phyloP scores from a whole-genome alignment of 805 yeast species.

The Metschnikowia koreensis region DNA sequence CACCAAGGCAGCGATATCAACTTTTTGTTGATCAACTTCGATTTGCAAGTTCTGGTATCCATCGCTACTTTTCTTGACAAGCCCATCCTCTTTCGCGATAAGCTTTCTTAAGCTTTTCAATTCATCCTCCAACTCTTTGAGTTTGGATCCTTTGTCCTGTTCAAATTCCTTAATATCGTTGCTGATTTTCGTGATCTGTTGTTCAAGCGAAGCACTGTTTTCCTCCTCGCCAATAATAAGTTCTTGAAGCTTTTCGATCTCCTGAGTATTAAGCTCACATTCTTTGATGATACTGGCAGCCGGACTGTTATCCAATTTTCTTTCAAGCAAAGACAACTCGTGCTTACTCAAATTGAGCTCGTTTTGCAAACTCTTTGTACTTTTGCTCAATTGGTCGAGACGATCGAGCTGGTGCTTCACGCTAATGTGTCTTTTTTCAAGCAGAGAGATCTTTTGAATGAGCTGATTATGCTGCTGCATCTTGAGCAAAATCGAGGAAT shows the following conservation, averaged over 20 bases:
- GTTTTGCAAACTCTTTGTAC: conserved; percentile 56
- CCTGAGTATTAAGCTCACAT: conserved; percentile 44
- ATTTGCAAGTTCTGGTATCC: conserved; percentile 62
- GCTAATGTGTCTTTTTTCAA: conserved; percentile 43
- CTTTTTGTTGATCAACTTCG: conserved; percentile 63
- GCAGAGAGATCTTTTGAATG: conserved; percentile 33
- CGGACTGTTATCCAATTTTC: conserved; percentile 54
- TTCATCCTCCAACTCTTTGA: conserved; percentile 60
- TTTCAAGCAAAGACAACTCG: conserved; percentile 54
- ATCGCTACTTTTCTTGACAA: conserved; percentile 48
- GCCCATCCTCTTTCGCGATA: conserved; percentile 40
- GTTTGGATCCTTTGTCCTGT: conserved; percentile 74
- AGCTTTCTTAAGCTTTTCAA: conserved; percentile 33
- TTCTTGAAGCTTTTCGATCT: conserved; percentile 42
- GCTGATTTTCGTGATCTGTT: conserved; percentile 55
- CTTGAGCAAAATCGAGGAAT: conserved; percentile 56
- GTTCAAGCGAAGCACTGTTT: conserved; percentile 28
- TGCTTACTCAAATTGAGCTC: conserved; percentile 57
- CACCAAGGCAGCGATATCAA: conserved; percentile 50
- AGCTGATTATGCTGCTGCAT: conserved; percentile 63
- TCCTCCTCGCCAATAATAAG: conserved; percentile 36
- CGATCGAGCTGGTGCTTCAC: conserved; percentile 41
- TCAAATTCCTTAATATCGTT: conserved; percentile 81
- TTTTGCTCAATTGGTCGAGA: conserved; percentile 44
- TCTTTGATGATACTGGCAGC: conserved; percentile 55